phyloP scores from a whole-genome alignment of 352 stramenopile species.

The Phytophthora cryptogea region DNA sequence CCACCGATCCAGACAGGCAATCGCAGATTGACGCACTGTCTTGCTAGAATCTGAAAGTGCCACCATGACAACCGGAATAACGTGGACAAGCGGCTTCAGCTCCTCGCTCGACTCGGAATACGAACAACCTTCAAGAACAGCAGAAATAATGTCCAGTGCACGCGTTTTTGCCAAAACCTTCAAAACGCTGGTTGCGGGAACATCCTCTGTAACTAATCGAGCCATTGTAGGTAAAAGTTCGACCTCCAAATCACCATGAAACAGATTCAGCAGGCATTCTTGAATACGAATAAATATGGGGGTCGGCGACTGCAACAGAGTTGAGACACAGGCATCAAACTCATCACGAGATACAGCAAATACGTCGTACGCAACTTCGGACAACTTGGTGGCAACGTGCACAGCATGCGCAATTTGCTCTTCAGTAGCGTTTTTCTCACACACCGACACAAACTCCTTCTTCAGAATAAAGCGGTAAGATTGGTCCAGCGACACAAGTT shows the following conservation, averaged over 20 bases:
- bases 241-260: conserved; percentile 49
- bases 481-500: conserved; percentile 48
- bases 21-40: conserved; percentile 61
- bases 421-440: conserved; percentile 32
- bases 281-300: conserved; percentile 72
- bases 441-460: conserved; percentile 65
- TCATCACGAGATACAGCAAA: conserved; percentile 49
- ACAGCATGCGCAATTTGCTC: conserved; percentile 28
- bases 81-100: conserved; percentile 44
- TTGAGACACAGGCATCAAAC: conserved; percentile 68
- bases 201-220: conserved; percentile 43
- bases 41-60: conserved; percentile 54
- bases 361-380: conserved; percentile 45
- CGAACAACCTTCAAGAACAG: conserved; percentile 55
- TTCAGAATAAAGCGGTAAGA: conserved; percentile 64
- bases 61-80: conserved; percentile 72
- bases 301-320: conserved; percentile 64
- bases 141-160: conserved; percentile 69
- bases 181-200: conserved; percentile 40
- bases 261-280: conserved; percentile 51
- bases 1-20: conserved; percentile 67
- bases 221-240: conserved; percentile 72
- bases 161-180: conserved; percentile 60
- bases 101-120: conserved; percentile 49
- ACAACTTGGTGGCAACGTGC: conserved; percentile 55